A percentile compares a stretch with the other conserved stretches of the same genome.
Conservation (phyloP, 805 yeast species). For the Vanderwaltozyma tropicalis region DNA sequence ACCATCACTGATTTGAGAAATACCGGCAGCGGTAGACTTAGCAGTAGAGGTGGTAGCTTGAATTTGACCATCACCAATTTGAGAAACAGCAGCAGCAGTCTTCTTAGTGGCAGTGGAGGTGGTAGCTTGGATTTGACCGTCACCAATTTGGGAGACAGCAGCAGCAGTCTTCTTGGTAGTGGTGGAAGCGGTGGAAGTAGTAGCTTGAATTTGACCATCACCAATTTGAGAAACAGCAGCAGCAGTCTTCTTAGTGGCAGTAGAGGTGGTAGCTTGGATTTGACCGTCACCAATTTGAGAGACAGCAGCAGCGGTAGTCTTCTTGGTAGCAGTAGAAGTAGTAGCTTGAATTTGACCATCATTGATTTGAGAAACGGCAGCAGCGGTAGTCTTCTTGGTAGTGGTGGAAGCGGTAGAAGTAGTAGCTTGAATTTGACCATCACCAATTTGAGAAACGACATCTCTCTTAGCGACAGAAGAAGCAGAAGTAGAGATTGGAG, state of each 20-base stretch:
- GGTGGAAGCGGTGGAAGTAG: slow-evolving; percentile 21
- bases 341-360: slow-evolving; percentile 34
- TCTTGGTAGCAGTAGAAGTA: slow-evolving; percentile 15
- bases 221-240: slow-evolving; percentile 29
- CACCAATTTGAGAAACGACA: slow-evolving; percentile 47
- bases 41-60: slow-evolving; percentile 31
- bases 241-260: slow-evolving; percentile 11
- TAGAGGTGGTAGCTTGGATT: slow-evolving; percentile 18
- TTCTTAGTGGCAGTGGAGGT: slow-evolving; percentile 19
- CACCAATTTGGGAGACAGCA: slow-evolving; percentile 26
- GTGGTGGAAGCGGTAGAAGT: slow-evolving; percentile 17
- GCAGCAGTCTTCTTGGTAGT: slow-evolving; percentile 25
- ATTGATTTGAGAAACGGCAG: slow-evolving; percentile 33
- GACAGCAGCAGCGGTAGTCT: slow-evolving; percentile 14
- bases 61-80: slow-evolving; percentile 34
- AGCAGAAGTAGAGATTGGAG: slow-evolving; percentile 34
- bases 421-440: slow-evolving; percentile 38
- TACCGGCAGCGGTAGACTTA: slow-evolving; percentile 21
- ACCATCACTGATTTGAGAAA: slow-evolving; percentile 38
- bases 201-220: slow-evolving; percentile 34
- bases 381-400: slow-evolving; percentile 15
- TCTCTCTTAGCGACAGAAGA: slow-evolving; percentile 28
- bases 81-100: slow-evolving; percentile 33
- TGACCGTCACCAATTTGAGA: slow-evolving; percentile 38
- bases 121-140: slow-evolving; percentile 31